A percentile compares a stretch with the other conserved stretches of the same genome.
phyloP scores from a whole-genome alignment of 2,329 filamentous ascomycete genomes.

The Beauveria varroae region DNA sequence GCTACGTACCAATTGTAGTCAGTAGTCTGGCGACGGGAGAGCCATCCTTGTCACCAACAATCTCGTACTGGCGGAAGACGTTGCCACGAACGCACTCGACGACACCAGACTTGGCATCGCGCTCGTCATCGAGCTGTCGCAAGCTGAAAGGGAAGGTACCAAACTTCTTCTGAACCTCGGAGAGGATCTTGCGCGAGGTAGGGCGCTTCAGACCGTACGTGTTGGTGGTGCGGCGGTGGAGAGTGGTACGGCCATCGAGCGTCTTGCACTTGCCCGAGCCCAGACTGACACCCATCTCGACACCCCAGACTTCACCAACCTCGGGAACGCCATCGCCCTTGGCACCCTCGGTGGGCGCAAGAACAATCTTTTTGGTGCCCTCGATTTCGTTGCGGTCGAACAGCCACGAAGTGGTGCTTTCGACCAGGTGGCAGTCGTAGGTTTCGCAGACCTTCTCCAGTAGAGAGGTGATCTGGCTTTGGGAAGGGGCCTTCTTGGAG shows the following conservation, averaged over 20 bases:
- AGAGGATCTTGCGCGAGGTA: constrained; percentile 84
- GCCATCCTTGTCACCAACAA: constrained; percentile 87
- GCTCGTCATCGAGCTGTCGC: constrained; percentile 93
- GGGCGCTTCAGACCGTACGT: constrained; percentile 92
- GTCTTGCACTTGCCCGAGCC: constrained; percentile 93
- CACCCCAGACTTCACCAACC: constrained; percentile 91
- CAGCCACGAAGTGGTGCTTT: constrained; percentile 96
- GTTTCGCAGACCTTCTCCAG: constrained; percentile 87
- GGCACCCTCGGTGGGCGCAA: constrained; percentile 75
- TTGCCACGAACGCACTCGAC: constrained; percentile 92
- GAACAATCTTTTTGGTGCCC: constrained; percentile 93
- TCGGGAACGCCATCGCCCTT: constrained; percentile 88
- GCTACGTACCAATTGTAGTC: constrained; percentile 79
- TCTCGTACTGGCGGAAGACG: constrained; percentile 91
- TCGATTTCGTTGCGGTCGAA: constrained; percentile 98
- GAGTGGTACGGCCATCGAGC: constrained; percentile 76
- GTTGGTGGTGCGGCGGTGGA: constrained; percentile 86
- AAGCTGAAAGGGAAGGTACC: constrained; percentile 96
- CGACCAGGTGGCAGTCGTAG: constrained; percentile 87
- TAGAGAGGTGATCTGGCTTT: constrained; percentile 77
- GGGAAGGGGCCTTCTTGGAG: constrained; percentile 72
- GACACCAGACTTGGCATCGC: constrained; percentile 88
- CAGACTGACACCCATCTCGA: constrained; percentile 88
- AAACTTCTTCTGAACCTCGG: constrained; percentile 95
- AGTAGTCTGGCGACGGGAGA: constrained; percentile 78